Evolutionary conservation across 495 filamentous ascomycete species (phyloP).

Genomic region (Xylaria nigripes): DNA sequence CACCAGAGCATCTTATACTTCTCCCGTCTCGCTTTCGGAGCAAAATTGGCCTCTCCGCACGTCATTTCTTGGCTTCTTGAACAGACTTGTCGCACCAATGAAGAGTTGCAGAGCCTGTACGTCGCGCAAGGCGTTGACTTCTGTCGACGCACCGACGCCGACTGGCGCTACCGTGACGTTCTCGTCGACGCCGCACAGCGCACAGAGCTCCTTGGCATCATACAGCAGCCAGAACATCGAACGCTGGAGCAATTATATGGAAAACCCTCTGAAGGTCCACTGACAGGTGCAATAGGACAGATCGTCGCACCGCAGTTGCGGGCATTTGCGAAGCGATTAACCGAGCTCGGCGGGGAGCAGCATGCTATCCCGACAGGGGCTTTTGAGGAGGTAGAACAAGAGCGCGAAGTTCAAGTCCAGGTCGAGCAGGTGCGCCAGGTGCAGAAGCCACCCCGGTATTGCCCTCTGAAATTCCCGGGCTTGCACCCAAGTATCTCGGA

Average conservation of each 20-base stretch:
- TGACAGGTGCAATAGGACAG: neutral
- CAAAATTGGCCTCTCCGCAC: constrained; percentile 14
- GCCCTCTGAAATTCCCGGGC: constrained; percentile 25
- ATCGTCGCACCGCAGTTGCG: constrained; percentile 8
- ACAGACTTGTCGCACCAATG: constrained; percentile 49
- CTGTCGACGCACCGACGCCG: constrained; percentile 34
- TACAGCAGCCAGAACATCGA: constrained; percentile 32
- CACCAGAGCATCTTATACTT: constrained; percentile 40
- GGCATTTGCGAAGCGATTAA: constrained; percentile 8
- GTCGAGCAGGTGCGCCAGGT: constrained; percentile 45
- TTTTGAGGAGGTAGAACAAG: constrained; percentile 47
- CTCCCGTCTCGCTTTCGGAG: neutral
- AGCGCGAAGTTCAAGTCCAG: constrained; percentile 40
- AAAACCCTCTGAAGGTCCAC: neutral
- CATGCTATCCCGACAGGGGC: constrained; percentile 2
- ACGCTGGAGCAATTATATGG: constrained; percentile 31
- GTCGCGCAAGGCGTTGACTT: constrained; percentile 51
- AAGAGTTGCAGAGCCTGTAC: constrained; percentile 49
- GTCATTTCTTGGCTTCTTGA: constrained; percentile 51
- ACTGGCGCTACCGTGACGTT: constrained; percentile 16
- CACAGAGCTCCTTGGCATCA: constrained; percentile 12
- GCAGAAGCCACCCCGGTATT: constrained; percentile 26
- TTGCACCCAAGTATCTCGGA: constrained; percentile 19
- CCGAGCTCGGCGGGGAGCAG: neutral
- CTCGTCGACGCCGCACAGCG: constrained; percentile 10